phyloP scores from a whole-genome alignment of 1,284 basidiomycete species.

The Malassezia vespertilionis region DNA sequence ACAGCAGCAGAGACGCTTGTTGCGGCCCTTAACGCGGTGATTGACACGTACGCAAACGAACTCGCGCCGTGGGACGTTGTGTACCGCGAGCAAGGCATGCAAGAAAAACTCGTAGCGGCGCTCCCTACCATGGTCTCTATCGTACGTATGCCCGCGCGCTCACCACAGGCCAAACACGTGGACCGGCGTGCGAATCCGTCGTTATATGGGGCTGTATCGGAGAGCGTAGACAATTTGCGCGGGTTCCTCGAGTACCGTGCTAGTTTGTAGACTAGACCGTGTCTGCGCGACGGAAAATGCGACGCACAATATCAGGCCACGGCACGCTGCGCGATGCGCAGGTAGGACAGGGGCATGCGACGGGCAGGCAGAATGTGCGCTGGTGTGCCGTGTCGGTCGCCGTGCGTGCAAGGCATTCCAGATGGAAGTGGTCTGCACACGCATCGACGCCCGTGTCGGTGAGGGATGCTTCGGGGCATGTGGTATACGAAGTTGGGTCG shows the following conservation, averaged over 20 bases:
- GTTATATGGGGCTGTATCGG: constrained; percentile 3
- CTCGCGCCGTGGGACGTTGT: constrained; percentile 63
- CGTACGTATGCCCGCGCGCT: constrained; percentile 49
- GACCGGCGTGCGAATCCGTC: constrained; percentile 2
- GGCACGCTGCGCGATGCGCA: constrained; percentile 2
- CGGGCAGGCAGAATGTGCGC: constrained; percentile 13
- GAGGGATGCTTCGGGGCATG: not conserved
- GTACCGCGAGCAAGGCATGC: constrained; percentile 59
- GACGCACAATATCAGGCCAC: constrained; percentile 12
- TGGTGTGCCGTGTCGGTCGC: not conserved
- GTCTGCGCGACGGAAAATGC: constrained; percentile 12
- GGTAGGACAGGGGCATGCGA: constrained; percentile 1
- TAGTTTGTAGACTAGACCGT: not conserved
- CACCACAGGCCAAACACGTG: constrained; percentile 5
- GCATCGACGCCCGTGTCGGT: not conserved
- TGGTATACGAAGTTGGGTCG: not conserved
- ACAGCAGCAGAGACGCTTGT: constrained; percentile 73
- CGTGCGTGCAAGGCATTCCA: constrained; percentile 10
- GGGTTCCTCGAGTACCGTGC: constrained; percentile 14
- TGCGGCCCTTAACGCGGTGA: constrained; percentile 70
- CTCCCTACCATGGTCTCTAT: constrained; percentile 55
- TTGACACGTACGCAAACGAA: constrained; percentile 93
- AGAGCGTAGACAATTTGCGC: constrained; percentile 38
- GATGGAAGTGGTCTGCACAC: constrained; percentile 7
- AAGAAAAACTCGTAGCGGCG: constrained; percentile 53